Conservation (phyloP, 352 stramenopile species). For the Globisporangium sylvaticum region DNA sequence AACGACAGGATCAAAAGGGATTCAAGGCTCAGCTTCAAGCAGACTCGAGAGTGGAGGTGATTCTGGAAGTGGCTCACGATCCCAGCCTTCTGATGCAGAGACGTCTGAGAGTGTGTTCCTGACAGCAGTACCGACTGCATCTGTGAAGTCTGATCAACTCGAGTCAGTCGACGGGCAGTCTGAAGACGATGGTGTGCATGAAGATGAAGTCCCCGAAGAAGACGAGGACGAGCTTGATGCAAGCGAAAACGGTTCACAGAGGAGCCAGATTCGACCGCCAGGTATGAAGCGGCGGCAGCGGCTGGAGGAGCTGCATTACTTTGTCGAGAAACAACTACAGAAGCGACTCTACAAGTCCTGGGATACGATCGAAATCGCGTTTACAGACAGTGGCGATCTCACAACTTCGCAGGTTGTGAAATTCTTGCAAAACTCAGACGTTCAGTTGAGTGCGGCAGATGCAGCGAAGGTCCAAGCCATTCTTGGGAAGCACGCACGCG, state of each 20-base stretch:
- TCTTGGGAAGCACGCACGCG: conserved; percentile 39
- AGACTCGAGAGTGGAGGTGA: background rate
- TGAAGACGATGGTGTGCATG: background rate
- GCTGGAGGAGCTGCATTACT: conserved; percentile 58
- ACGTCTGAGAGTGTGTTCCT: conserved; percentile 12
- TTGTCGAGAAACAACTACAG: conserved; percentile 61
- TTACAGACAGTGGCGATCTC: conserved; percentile 62
- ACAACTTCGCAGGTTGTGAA: conserved; percentile 62
- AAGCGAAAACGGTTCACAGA: background rate
- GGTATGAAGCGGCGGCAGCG: conserved; percentile 48
- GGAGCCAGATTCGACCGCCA: conserved; percentile 15
- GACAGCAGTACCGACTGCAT: conserved; percentile 18
- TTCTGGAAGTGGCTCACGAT: background rate
- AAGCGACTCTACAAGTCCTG: conserved; percentile 64
- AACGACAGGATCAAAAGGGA: background rate
- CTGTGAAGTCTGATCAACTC: background rate
- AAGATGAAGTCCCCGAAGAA: conserved; percentile 20
- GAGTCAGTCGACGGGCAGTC: background rate
- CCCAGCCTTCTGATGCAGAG: background rate
- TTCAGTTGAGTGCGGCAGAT: conserved; percentile 53
- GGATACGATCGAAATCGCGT: conserved; percentile 72
- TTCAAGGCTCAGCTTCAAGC: background rate
- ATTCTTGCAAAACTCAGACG: conserved; percentile 63
- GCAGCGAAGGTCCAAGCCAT: conserved; percentile 55
- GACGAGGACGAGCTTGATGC: conserved; percentile 12